Evolutionary conservation across 352 stramenopile genomes (phyloP).

Genomic region (Aphanomyces astaci): DNA sequence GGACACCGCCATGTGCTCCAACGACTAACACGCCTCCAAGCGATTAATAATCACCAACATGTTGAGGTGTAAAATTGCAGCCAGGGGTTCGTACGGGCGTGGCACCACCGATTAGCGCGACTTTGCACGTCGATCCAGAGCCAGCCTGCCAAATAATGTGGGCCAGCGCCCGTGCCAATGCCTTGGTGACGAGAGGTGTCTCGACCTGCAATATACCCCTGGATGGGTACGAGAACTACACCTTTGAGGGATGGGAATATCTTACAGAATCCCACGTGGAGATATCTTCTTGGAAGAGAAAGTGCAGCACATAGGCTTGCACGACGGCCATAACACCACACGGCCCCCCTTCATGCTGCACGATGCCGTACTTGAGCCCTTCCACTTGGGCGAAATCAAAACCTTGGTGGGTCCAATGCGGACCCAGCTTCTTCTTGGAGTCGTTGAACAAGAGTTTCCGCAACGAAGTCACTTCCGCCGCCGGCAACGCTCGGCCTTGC

Average conservation of each 20-base stretch:
- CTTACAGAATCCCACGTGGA: constrained; percentile 31
- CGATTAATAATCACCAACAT: no score
- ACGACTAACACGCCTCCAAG: no score
- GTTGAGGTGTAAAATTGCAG: no score
- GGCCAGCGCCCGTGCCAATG: constrained; percentile 41
- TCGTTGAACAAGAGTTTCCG: constrained; percentile 52
- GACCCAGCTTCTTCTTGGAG: constrained; percentile 47
- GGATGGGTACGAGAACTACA: neutral
- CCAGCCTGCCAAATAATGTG: constrained; percentile 64
- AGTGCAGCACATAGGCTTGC: constrained; percentile 85
- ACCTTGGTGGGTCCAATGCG: constrained; percentile 65
- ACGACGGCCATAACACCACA: constrained; percentile 93
- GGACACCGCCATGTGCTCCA: neutral
- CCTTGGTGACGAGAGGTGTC: constrained; percentile 32
- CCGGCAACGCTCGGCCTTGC: constrained; percentile 26
- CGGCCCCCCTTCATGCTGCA: constrained; percentile 89
- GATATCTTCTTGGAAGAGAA: constrained; percentile 40
- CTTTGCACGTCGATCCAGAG: constrained; percentile 27
- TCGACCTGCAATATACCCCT: constrained; percentile 31
- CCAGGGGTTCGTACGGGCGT: neutral
- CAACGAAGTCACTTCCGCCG: constrained; percentile 41
- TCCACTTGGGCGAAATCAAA: constrained; percentile 49
- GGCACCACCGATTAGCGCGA: constrained; percentile 29
- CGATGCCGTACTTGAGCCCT: constrained; percentile 80
- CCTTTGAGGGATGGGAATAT: neutral